phyloP scores from a whole-genome alignment of 176 grass and related monocot genomes.

The Raddia guianensis region DNA sequence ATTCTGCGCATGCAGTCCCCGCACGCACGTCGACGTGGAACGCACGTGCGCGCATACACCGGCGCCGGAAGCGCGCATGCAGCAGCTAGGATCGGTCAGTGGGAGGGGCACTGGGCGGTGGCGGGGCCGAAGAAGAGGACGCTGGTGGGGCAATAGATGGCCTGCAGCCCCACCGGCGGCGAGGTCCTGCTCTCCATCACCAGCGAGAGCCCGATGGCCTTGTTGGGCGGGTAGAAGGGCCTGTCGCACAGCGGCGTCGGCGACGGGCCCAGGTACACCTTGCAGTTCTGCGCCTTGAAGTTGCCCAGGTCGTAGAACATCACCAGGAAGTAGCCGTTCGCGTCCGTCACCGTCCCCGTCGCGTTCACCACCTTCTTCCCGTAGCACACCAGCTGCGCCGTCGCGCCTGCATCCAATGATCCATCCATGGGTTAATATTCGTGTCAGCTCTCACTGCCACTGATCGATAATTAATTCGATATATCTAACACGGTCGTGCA shows the following conservation, averaged over 20 bases:
- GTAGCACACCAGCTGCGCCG: constrained; percentile 54
- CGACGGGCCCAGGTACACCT: constrained; percentile 54
- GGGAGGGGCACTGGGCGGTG: constrained; percentile 37
- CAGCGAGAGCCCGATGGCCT: constrained; percentile 51
- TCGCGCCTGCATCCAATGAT: constrained; percentile 37
- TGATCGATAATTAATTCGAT: neutral
- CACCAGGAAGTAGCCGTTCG: constrained; percentile 54
- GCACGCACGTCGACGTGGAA: neutral
- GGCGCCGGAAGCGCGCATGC: neutral
- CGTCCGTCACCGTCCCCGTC: constrained; percentile 53
- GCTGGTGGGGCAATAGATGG: constrained; percentile 47
- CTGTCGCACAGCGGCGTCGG: constrained; percentile 48
- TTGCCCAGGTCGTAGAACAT: constrained; percentile 52
- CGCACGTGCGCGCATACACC: neutral
- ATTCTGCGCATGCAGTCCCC: neutral
- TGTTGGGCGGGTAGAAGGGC: constrained; percentile 52
- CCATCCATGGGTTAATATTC: no score
- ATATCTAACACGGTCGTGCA: neutral
- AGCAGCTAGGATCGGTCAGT: neutral
- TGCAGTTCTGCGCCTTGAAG: constrained; percentile 49
- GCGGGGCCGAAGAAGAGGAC: constrained; percentile 55
- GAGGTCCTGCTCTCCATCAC: constrained; percentile 33
- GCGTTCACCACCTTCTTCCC: constrained; percentile 54
- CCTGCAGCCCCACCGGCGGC: constrained; percentile 45
- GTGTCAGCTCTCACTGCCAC: neutral